These are phyloP conservation scores for Parsonsia alboflavescens DNA, from an alignment of 257 asterid species.

Conservation along the genomic window DNA sequence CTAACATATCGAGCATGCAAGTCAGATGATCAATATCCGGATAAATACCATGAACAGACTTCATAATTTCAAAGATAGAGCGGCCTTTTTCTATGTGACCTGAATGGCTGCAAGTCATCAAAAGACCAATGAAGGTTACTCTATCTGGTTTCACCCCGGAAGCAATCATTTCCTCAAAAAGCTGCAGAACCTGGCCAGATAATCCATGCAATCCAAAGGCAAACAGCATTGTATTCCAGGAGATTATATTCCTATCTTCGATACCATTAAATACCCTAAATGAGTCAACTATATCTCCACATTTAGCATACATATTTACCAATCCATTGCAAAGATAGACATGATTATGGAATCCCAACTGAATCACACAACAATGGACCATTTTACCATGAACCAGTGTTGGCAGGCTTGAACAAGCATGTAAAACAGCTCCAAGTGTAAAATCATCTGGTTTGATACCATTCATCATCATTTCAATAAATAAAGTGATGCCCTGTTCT, in stretches of 20 bases:
- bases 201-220: slow-evolving; percentile 55
- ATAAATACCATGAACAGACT: slow-evolving; percentile 27
- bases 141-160: slow-evolving; percentile 57
- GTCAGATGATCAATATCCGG: slow-evolving; percentile 62
- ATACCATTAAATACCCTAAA: slow-evolving; percentile 27
- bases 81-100: slow-evolving; percentile 51
- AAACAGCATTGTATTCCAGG: slow-evolving; percentile 72
- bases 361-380: slow-evolving; percentile 46
- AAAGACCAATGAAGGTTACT: slow-evolving; percentile 67
- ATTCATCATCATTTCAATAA: slow-evolving; percentile 30
- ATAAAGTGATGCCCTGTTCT: slow-evolving; percentile 40
- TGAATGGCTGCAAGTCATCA: slow-evolving; percentile 75
- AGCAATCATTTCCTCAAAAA: slow-evolving; percentile 44
- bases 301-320: slow-evolving; percentile 62
- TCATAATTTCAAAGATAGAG: slow-evolving; percentile 48
- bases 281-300: slow-evolving; percentile 50
- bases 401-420: slow-evolving; percentile 52
- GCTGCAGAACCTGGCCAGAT: slow-evolving; percentile 32
- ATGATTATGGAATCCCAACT: slow-evolving; percentile 36
- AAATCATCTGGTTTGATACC: slow-evolving; percentile 50
- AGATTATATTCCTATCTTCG: slow-evolving; percentile 39
- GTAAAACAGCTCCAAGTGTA: slow-evolving; percentile 63
- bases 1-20: slow-evolving; percentile 65
- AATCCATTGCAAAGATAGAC: slow-evolving; percentile 31
- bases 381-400: slow-evolving; percentile 24